Percentiles rank a stretch among this genome's conserved stretches.
phyloP scores from a whole-genome alignment of 352 stramenopile species.

The Pythium myriotylum region DNA sequence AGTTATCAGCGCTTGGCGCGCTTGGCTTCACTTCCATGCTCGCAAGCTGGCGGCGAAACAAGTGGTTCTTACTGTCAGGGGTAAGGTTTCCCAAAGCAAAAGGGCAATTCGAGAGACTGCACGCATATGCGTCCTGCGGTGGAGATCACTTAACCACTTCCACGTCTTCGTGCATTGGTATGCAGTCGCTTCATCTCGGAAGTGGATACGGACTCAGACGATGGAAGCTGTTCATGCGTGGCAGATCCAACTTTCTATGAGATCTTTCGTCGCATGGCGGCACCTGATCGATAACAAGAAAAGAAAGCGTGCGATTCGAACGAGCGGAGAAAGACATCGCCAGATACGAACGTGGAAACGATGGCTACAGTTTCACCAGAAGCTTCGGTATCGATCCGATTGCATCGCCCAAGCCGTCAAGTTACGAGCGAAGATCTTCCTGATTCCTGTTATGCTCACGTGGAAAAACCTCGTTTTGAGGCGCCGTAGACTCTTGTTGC shows the following conservation, averaged over 20 bases:
- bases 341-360: not conserved
- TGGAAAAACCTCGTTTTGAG: not conserved
- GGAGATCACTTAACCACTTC: not conserved
- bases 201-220: slow-evolving; percentile 20
- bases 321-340: not conserved
- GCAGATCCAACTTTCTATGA: not conserved
- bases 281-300: not conserved
- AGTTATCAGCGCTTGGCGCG: not conserved
- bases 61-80: not conserved
- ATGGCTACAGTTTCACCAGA: slow-evolving; percentile 7
- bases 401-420: not conserved
- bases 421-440: not conserved
- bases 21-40: slow-evolving; percentile 5
- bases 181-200: not conserved
- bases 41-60: not conserved
- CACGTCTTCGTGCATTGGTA: slow-evolving; percentile 10
- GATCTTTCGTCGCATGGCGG: slow-evolving; percentile 12
- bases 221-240: slow-evolving; percentile 7
- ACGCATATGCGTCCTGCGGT: slow-evolving; percentile 3
- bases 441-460: not conserved
- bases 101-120: not conserved
- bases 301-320: slow-evolving; percentile 1
- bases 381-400: not conserved
- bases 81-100: too few species aligned
- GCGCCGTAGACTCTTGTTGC: not conserved